phyloP scores from a whole-genome alignment of 352 stramenopile species.

The Pythium brassicae region DNA sequence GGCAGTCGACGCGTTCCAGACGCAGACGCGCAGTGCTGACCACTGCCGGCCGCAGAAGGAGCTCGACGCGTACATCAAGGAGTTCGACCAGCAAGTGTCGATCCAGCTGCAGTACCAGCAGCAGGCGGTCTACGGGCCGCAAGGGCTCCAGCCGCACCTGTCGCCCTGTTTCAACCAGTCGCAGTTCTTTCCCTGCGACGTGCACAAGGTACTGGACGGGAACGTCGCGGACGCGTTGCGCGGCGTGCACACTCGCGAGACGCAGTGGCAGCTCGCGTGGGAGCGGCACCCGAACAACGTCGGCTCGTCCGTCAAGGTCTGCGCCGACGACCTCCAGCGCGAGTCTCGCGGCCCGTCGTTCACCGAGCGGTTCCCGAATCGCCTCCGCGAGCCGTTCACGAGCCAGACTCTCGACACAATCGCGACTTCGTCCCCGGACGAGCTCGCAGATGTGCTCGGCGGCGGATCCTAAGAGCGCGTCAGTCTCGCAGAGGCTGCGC shows the following conservation, averaged over 20 bases:
- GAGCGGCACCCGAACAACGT: conserved; percentile 50
- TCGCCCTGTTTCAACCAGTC: conserved; percentile 81
- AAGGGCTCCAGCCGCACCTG: conserved; percentile 70
- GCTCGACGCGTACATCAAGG: conserved; percentile 76
- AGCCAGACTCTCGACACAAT: conserved; percentile 20
- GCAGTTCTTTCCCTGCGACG: conserved; percentile 77
- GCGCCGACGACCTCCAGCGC: conserved; percentile 37
- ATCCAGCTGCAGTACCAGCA: conserved; percentile 80
- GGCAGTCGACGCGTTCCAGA: conserved; percentile 41
- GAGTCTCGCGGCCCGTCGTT: conserved; percentile 49
- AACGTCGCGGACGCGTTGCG: conserved; percentile 48
- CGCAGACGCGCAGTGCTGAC: conserved; percentile 13
- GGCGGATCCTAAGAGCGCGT: conserved; percentile 31
- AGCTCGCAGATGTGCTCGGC: conserved; percentile 44
- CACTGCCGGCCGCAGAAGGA: conserved; percentile 66
- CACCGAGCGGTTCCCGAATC: conserved; percentile 59
- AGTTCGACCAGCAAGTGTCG: conserved; percentile 75
- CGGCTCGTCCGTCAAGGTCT: conserved; percentile 66
- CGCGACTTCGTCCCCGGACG: conserved; percentile 26
- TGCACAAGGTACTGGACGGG: conserved; percentile 66
- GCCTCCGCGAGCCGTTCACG: conserved; percentile 27
- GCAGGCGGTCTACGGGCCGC: conserved; percentile 41
- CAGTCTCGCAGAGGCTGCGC: conserved; percentile 4
- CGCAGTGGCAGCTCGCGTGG: conserved; percentile 51
- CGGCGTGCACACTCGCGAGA: conserved; percentile 26